Base-by-base conservation (phyloP, 768 basidiomycete species). In the Hirschioporus abietinus region DNA sequence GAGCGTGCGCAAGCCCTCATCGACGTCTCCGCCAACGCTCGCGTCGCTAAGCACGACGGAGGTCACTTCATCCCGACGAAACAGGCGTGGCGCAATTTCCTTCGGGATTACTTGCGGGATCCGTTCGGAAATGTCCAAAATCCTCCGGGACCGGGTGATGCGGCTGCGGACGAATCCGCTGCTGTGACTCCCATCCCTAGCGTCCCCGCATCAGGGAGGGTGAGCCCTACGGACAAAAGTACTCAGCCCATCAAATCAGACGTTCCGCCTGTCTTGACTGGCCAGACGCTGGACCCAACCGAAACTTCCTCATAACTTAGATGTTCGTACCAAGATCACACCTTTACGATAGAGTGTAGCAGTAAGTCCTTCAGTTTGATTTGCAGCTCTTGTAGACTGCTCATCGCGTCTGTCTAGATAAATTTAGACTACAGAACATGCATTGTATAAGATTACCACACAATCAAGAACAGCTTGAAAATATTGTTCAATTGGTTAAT, bases 1-100 rank as follows among this genome's bases (percentile, higher is more conserved):
- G 91, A 92, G 72, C 84, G 92, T 35, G 85, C 91, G 0, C 81
- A 80, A 67, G 73, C 75, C 18, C 77, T 94, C 6, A 75, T 91
- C 18, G 79, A 81, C 7, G 76, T 84, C 10, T 89, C 89, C 30
- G 71, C 73, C 1, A 83, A 83, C 60, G 80, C 81, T 34, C 82
- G 92, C 12, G 83, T 95, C 9, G 92, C 92, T 73, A 83, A 82
- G 69, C 93, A 95, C 66, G 86, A 87, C 26, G 93, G 93, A 64
- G 93, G 93, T 93, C 93, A 95, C 75, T 92, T 93, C 70, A 87
- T 95, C 3, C 93, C 93, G 1, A 88, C 87, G 10, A 91, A 89
- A 70, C 86, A 83, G 1, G 82, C 78, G 58, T 95, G 92, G 93
- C 82, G 90, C 34, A 83, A 82, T 70, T 94, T 95, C 76, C 78